Conservation (phyloP, 176 grass and related monocot genomes). For the Eragrostis nindensis region DNA sequence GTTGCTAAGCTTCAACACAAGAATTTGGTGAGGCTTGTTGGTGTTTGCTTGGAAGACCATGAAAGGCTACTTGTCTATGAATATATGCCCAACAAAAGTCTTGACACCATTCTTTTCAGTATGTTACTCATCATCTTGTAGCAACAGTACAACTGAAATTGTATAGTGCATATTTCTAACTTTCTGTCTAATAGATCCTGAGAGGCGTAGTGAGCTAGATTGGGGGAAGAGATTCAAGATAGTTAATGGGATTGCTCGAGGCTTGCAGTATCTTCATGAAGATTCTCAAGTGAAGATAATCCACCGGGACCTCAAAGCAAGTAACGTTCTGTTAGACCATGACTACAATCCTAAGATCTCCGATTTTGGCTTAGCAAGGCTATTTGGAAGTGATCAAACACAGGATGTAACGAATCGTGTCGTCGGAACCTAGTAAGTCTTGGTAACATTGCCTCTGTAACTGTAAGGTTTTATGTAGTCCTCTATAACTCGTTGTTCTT, state of each 20-base stretch:
- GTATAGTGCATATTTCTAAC: slow-evolving; percentile 9
- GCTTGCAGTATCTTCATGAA: slow-evolving; percentile 85
- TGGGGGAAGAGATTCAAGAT: slow-evolving; percentile 63
- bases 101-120: slow-evolving; percentile 80
- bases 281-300: slow-evolving; percentile 82
- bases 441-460: slow-evolving; percentile 3
- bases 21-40: slow-evolving; percentile 80
- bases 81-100: slow-evolving; percentile 82
- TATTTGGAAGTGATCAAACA: slow-evolving; percentile 62
- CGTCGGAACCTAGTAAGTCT: slow-evolving; percentile 75
- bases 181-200: slow-evolving; percentile 45
- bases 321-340: slow-evolving; percentile 53
- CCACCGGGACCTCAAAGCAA: slow-evolving; percentile 61
- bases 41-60: slow-evolving; percentile 75
- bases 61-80: slow-evolving; percentile 75
- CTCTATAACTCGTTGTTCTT: neutral
- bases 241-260: slow-evolving; percentile 65
- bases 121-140: slow-evolving; percentile 21
- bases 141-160: slow-evolving; percentile 23
- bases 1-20: slow-evolving; percentile 82
- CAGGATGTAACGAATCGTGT: slow-evolving; percentile 61
- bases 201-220: slow-evolving; percentile 38
- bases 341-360: slow-evolving; percentile 76
- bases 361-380: slow-evolving; percentile 75
- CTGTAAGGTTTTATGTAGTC: slow-evolving; percentile 7